Base-by-base conservation (phyloP, 805 yeast species). In the Candida germanica region DNA sequence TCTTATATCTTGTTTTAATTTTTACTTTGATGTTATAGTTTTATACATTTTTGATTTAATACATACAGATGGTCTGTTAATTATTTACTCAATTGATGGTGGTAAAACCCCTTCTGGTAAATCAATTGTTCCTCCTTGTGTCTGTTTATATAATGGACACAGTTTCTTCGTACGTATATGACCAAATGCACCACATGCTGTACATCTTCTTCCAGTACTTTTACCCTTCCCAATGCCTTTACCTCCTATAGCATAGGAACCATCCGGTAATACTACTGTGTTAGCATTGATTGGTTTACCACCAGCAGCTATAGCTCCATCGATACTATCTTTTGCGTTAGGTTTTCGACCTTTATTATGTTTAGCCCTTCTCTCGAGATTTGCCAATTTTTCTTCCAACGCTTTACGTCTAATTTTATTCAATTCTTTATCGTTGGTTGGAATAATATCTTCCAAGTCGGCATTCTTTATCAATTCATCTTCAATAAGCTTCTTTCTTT, bases 151-250 rank as follows among this genome's bases (percentile, higher is more conserved):
- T 75, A 88, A 72, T 11, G 98, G 98, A 64, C 98, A 91, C 2
- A 91, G 67, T 52, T 83, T 83, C 56, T 87, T 88, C 2, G 98
- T 91, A 56, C 93, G 75, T 43, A 91, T 91, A 58, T 91, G 98
- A 0, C 98, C 98, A 44, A 85, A 73, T 9, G 91, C 93, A 15
- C 98, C 98, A 71, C 98, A 91, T 0, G 93, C 83, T 3, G 94
- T 89, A 64, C 98, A 91, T 53, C 87, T 78, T 56, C 98, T 71
- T 6, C 83, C 81, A 4, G 78, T 79, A 20, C 81, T 71, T 50
- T 81, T 81, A 21, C 84, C 84, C 50, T 83, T 83, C 20, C 86
- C 87, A 27, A 76, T 75, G 16, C 85, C 84, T 47, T 79, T 80
- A n/a, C 81, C 84, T 23, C 77, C 74, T 28, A 74, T 56, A 2